phyloP scores from a whole-genome alignment of 176 grass and related monocot genomes.

The Eleusine coracana region DNA sequence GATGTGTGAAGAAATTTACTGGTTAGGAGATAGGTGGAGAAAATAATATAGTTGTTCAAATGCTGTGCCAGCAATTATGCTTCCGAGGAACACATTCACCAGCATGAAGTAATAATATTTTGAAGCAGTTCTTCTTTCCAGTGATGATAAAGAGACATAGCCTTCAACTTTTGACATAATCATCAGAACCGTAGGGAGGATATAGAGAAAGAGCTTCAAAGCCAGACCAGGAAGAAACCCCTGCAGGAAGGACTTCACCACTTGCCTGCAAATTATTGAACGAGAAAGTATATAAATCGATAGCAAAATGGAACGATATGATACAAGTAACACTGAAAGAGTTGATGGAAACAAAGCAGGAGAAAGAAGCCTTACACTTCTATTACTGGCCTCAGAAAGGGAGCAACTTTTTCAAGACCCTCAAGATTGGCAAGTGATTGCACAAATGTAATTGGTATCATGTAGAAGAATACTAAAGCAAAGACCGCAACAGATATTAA shows the following conservation, averaged over 20 bases:
- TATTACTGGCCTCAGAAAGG: constrained; percentile 86
- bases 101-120: constrained; percentile 99
- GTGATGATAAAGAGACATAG: constrained; percentile 82
- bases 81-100: constrained; percentile 94
- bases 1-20: constrained; percentile 59
- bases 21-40: constrained; percentile 72
- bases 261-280: constrained; percentile 58
- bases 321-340: constrained; percentile 7
- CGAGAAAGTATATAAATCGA: neutral
- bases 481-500: constrained; percentile 82
- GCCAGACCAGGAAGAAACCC: constrained; percentile 94
- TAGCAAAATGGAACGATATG: neutral
- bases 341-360: neutral
- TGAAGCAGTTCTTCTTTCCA: constrained; percentile 86
- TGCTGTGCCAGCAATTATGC: constrained; percentile 89
- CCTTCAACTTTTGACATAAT: constrained; percentile 98
- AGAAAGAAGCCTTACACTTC: constrained; percentile 64
- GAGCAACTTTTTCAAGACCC: constrained; percentile 95
- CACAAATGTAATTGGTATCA: constrained; percentile 97
- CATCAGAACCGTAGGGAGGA: constrained; percentile 86
- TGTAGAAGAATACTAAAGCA: constrained; percentile 91
- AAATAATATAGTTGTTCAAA: constrained; percentile 91
- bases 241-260: constrained; percentile 90
- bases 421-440: constrained; percentile 99
- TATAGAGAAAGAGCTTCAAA: constrained; percentile 87